Conservation (phyloP, 108 stramenopile species). For the Epipyxis sp. region DNA sequence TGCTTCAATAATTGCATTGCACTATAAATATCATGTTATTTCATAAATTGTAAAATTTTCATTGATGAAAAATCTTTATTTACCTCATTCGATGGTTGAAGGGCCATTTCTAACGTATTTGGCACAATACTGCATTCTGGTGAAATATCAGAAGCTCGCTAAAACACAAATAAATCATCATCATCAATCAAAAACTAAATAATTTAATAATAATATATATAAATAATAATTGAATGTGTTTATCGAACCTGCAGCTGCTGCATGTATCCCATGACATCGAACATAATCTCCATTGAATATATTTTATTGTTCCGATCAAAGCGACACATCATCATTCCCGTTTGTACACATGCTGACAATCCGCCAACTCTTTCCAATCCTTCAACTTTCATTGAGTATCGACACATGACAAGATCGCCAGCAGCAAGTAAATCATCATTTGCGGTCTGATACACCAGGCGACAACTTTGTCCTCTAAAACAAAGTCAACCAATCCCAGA, state of each 20-base stretch:
- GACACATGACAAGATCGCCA: conserved; percentile 85
- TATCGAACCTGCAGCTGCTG: conserved; percentile 73
- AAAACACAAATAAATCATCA: conserved; percentile 94
- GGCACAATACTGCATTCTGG: conserved; percentile 21
- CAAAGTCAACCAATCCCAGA: not conserved
- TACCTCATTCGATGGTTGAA: conserved; percentile 5
- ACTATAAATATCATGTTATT: not conserved
- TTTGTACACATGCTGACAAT: conserved; percentile 58
- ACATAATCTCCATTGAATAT: conserved; percentile 77
- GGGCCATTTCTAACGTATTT: conserved; percentile 26
- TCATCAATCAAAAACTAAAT: too few species aligned
- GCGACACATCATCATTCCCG: conserved; percentile 85
- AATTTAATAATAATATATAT: too few species aligned
- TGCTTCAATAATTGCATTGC: too few species aligned
- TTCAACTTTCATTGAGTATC: conserved; percentile 88
- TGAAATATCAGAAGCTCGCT: conserved; percentile 83
- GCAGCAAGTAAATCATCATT: conserved; percentile 80
- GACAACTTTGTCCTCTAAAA: not conserved
- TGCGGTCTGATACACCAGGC: conserved; percentile 63
- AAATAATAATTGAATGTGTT: not conserved
- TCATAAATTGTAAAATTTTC: not conserved
- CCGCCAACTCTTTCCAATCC: conserved; percentile 70
- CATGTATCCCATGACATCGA: conserved; percentile 97
- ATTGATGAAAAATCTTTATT: not conserved
- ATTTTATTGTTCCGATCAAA: conserved; percentile 85